Base-by-base conservation (phyloP, 768 basidiomycete species). In the Neoboletus magnificus region DNA sequence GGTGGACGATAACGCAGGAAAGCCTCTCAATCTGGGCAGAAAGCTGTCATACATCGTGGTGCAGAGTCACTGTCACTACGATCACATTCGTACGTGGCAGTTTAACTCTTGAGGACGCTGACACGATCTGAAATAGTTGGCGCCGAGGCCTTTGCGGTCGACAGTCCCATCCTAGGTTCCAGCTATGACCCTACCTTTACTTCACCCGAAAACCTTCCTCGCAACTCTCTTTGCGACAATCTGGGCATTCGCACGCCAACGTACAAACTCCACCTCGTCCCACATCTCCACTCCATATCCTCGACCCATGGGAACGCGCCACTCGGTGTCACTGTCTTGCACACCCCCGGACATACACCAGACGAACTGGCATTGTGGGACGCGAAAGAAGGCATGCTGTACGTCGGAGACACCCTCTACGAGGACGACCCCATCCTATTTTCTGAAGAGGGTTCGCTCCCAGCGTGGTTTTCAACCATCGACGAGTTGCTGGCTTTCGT, bases 291-390 rank as follows among this genome's bases (percentile, higher is more conserved):
- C 50, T 54, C 52, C 20, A 67, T 82, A 52, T 58, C 60, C 5
- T 61, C 64, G 4, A 64, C 57, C 22, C n/a, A 44, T 32, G 44
- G 29, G 7, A 43, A 46, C 22, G 48, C 64, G 5, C 58, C 72
- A 0, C 65, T 79, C 0, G 76, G 74, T 1, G 58, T 84, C 25
- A 72, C 57, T 3, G 69, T 82, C 52, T 69, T 83, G 52, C 82
- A 84, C 56, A 82, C 81, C 0, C 81, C 82, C 0, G 82, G 82
- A 27, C 83, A 84, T 55, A 83, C 79, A 0, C 82, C 82, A 2
- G 83, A 84, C 67, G 77, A 82, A 59, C 65, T 82, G n/a, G 81
- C 80, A 1, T 58, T 82, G 4, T 84, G 80, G 69, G 79, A 83
- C 52, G 68, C 65, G 13, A 63, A 57, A 7, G 82, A 83, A 50